phyloP scores from a whole-genome alignment of 305 asterid species.

The Striga hermonthica region DNA sequence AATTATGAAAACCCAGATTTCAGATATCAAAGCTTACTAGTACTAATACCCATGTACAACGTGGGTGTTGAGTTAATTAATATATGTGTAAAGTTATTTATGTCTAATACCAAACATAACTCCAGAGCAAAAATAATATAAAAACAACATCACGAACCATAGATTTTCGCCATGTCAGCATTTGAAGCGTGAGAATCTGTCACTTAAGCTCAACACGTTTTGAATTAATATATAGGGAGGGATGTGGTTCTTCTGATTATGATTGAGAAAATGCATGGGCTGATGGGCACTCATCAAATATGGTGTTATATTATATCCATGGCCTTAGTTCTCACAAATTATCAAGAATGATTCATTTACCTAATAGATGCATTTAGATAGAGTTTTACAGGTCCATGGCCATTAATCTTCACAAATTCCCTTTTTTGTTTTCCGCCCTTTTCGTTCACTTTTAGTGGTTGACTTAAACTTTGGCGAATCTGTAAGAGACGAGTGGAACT shows the following conservation, averaged over 20 bases:
- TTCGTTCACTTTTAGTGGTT: conserved; percentile 40
- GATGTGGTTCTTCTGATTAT: background rate
- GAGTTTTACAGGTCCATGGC: background rate
- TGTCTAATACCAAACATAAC: no score
- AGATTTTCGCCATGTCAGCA: conserved; percentile 17
- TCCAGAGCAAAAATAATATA: no score
- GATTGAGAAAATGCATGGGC: background rate
- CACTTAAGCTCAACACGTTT: no score
- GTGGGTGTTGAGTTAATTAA: no score
- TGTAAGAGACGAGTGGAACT: conserved; percentile 40
- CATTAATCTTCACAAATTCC: background rate
- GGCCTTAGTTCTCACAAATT: background rate
- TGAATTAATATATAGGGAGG: no score
- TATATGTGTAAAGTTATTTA: no score
- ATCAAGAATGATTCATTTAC: background rate
- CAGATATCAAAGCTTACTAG: no score
- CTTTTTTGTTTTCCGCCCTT: background rate
- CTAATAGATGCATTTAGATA: background rate
- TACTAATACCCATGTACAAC: no score
- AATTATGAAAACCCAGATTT: no score
- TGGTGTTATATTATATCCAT: background rate
- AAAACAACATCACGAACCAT: no score
- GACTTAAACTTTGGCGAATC: conserved; percentile 36
- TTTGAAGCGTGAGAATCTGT: background rate
- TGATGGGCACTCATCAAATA: background rate